Conservation (phyloP, 257 asterid genomes). For the Capsicum baccatum region DNA sequence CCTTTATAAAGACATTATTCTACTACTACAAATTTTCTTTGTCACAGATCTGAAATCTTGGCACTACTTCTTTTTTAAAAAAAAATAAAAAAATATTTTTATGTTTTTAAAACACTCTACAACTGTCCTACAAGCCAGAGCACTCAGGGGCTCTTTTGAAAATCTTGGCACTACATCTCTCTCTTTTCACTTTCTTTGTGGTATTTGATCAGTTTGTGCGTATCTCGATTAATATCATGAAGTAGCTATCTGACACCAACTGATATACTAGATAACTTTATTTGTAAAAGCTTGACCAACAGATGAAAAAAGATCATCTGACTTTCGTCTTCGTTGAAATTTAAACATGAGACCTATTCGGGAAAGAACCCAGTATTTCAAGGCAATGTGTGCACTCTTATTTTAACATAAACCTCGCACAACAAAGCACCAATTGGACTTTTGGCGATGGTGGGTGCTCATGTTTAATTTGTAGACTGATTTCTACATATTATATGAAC, state of each 20-base stretch:
- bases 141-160: not conserved
- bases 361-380: not conserved
- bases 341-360: rapidly evolving
- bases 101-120: too few species aligned
- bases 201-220: too few species aligned
- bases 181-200: not conserved
- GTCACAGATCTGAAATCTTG: slow-evolving; percentile 1
- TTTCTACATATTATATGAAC: not conserved
- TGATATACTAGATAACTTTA: not conserved
- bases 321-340: not conserved
- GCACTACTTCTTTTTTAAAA: not conserved
- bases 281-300: not conserved
- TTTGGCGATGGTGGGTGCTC: not conserved
- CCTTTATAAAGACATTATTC: slow-evolving; percentile 1
- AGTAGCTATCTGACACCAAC: not conserved
- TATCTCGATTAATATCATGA: not conserved
- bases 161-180: not conserved
- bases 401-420: not conserved
- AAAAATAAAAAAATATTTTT: too few species aligned
- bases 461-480: not conserved
- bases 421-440: not conserved
- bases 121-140: too few species aligned
- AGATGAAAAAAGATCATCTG: not conserved
- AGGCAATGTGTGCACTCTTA: not conserved
- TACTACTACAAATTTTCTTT: not conserved